Base-by-base conservation (phyloP, 176 grass and related monocot genomes). In the Oryza glaberrima region DNA sequence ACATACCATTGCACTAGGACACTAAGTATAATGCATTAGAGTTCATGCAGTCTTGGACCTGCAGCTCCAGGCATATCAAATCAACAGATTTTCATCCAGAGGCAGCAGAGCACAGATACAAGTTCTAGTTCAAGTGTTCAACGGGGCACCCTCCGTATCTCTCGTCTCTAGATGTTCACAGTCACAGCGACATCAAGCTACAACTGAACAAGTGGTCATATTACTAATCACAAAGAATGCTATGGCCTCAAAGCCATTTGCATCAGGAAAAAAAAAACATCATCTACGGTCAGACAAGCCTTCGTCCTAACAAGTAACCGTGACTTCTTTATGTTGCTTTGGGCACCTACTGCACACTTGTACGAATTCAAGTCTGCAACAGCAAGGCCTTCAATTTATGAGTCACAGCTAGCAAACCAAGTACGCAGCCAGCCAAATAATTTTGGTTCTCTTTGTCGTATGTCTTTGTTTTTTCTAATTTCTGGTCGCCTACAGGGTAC, bases 401-500 rank as follows among this genome's bases (percentile, higher is more conserved):
- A 30, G 48, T 46, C 80, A 52, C 69, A 41, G 72, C 30, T 72
- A 65, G 63, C 70, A 40, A 66, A 81, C 54, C 16, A 75, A 63
- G 26, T 38, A 34, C 69, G 1, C 40, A 6, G 73, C 69, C 46
- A 68, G 43, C 69, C 47, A 75, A 74, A 66, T 58, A 7, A 26
- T 8, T 82, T 61, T 32, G 32, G 6, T 44, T 20, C 56, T 66
- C 32, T 56, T 19, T 65, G 19, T 73, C 12, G 20, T 40, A 40
- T 69, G 64, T 8, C 8, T 11, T 51, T 8, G 7, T 14, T 49
- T 48, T 51, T 51, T 40, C 22, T 40, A 32, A 41, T 30, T 13
- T 28, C 9, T 60, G 70, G 73, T 6, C 78, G 41, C 16, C 63
- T 2, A 48, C 0, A 46, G 75, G 52, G 17, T 20, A 58, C 19